Conservation (phyloP, 495 filamentous ascomycete genomes). For the Aspergillus biplanus region DNA sequence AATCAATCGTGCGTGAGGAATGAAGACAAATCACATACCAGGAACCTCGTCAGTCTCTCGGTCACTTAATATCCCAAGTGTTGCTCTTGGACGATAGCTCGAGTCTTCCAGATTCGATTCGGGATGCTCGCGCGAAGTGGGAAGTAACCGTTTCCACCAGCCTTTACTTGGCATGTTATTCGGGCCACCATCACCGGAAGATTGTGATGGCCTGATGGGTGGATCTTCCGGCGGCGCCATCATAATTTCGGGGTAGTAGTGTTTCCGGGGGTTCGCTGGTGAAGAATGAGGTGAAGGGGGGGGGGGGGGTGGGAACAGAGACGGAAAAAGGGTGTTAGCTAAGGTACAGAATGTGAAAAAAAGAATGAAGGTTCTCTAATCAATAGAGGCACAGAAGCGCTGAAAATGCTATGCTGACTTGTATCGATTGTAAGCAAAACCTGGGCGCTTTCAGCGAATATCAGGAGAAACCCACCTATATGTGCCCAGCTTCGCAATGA, state of each 20-base stretch:
- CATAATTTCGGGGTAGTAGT: not conserved
- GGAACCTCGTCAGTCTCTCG: slow-evolving; percentile 86
- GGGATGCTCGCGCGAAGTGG: not conserved
- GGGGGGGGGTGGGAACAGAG: too few species aligned
- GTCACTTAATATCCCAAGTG: slow-evolving; percentile 84
- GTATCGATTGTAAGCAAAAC: too few species aligned
- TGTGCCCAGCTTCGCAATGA: too few species aligned
- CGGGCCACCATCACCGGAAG: slow-evolving; percentile 1
- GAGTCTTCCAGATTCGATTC: slow-evolving; percentile 13
- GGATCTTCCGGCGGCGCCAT: slow-evolving; percentile 13
- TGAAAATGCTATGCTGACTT: too few species aligned
- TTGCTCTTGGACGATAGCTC: slow-evolving; percentile 61
- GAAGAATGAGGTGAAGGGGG: too few species aligned
- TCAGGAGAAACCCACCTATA: too few species aligned
- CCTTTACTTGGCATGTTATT: not conserved
- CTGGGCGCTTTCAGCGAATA: too few species aligned
- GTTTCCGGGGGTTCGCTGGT: too few species aligned
- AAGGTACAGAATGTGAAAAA: not conserved
- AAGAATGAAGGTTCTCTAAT: not conserved
- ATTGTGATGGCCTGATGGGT: not conserved
- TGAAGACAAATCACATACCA: slow-evolving; percentile 72
- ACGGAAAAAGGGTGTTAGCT: not conserved
- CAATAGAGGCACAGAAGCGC: not conserved
- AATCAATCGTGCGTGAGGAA: not conserved
- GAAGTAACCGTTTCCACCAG: slow-evolving; percentile 15